Evolutionary conservation across 2,329 filamentous ascomycete species (phyloP), one percentile per base, ranked within the genome.

Genomic region (Polytolypa hystricis): DNA sequence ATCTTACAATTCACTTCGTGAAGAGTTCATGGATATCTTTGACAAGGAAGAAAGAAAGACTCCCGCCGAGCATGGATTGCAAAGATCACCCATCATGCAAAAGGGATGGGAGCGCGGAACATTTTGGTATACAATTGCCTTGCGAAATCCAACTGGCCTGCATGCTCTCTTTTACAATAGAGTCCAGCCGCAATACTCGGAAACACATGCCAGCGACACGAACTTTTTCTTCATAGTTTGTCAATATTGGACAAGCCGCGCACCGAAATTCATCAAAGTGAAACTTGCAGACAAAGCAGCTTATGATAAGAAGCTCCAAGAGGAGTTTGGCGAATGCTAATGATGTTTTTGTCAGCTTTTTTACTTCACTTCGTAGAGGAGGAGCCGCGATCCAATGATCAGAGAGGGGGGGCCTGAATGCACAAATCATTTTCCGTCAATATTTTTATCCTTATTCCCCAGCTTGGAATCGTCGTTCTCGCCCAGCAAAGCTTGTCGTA

Each of bases 21-120:
- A 33, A 31, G 45, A 50, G 18, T 49, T 49, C 33, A 39, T 39
- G 18, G 42, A 44, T 17, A 15, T 39, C 21, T 49, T 47, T 30
- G 42, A 45, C 32, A 27, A 44, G 11, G 43, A 43, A 25, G 45
- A 51, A 37, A 42, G 33, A 5, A 23, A 17, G 4, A 31, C 31
- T 16, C 10, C n/a, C 16, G 16, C 8, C 5, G n/a, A n/a, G 10
- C 9, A 10, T 8, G n/a, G 5, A 14, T n/a, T 9, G 6, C 9
- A 12, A 33, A 21, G 33, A 26, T 39, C 33, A 3, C 9, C n/a
- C 28, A 35, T 42, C 30, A 39, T 43, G 41, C 39, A 42, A 21
- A 36, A 35, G 30, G 25, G 30, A 16, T 43, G 41, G 41, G 29
- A 35, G 20, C 23, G 35, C 15, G 43, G 43, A 14, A 42, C 38